phyloP scores from a whole-genome alignment of 106 monocot genomes.

The Narthecium ossifragum region DNA sequence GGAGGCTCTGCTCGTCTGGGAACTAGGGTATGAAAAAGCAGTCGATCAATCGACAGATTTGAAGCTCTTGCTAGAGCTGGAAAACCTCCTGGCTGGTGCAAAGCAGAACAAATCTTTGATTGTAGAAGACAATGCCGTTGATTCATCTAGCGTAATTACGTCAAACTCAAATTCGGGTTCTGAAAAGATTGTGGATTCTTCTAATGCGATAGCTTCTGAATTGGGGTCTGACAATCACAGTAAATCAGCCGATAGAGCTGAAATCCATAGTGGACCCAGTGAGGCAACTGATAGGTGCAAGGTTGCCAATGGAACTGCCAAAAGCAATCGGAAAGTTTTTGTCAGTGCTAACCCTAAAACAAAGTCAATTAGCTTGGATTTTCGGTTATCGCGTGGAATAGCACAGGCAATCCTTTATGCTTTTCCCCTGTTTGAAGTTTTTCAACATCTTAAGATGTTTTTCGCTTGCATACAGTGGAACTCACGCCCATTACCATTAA shows the following conservation, averaged over 20 bases:
- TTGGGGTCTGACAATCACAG: slow-evolving; percentile 17
- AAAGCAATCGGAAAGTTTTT: slow-evolving; percentile 33
- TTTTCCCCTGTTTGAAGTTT: slow-evolving; percentile 3
- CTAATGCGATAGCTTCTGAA: slow-evolving; percentile 8
- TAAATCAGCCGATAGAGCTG: slow-evolving; percentile 31
- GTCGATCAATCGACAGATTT: slow-evolving; percentile 62
- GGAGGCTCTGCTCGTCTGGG: slow-evolving; percentile 70
- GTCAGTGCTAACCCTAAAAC: slow-evolving; percentile 32
- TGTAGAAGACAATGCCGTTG: slow-evolving; percentile 20
- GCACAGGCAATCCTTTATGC: slow-evolving; percentile 35
- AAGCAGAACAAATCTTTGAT: slow-evolving; percentile 24
- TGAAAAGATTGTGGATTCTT: background rate
- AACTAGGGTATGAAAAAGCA: slow-evolving; percentile 61
- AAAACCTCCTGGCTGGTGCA: slow-evolving; percentile 50
- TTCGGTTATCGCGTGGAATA: slow-evolving; percentile 82
- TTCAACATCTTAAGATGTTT: too few relatives aligned
- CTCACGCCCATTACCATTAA: too few relatives aligned
- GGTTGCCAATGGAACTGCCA: slow-evolving; percentile 18
- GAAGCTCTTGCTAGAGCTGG: slow-evolving; percentile 75
- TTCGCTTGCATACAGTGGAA: too few relatives aligned
- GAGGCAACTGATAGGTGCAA: slow-evolving; percentile 13
- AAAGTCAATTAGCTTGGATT: slow-evolving; percentile 89
- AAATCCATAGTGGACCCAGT: slow-evolving; percentile 22
- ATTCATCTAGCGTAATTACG: slow-evolving; percentile 16
- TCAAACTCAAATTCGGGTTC: slow-evolving; percentile 20